Evolutionary conservation across 371 early-diverging fungal species (phyloP).

Genomic region (Apophysomyces sp.): DNA sequence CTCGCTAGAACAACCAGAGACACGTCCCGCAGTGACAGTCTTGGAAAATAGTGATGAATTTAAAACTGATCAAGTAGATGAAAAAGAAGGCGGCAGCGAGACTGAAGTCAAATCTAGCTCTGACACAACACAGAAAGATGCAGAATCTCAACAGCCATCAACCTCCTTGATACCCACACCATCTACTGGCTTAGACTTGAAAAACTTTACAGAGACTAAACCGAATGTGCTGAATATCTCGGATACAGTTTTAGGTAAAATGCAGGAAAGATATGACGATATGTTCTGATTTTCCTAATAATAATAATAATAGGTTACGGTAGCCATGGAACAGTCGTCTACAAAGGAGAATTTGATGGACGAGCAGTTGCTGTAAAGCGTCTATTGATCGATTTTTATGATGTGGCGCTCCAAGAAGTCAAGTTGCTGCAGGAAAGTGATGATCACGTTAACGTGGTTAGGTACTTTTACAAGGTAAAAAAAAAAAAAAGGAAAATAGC

Average conservation of each 20-base stretch:
- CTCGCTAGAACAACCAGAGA: not conserved
- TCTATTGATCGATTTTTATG: constrained; percentile 90
- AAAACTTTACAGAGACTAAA: constrained; percentile 25
- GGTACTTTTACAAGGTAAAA: constrained; percentile 83
- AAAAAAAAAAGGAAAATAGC: not conserved
- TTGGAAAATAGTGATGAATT: too few relatives aligned
- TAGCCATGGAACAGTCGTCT: constrained; percentile 96
- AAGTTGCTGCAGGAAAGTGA: constrained; percentile 89
- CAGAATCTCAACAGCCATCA: not conserved
- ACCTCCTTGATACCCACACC: not conserved
- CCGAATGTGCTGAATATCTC: constrained; percentile 38
- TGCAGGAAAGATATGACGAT: not conserved
- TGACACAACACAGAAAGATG: not conserved
- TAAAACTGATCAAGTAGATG: too few relatives aligned
- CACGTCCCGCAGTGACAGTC: too few relatives aligned
- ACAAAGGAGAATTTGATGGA: constrained; percentile 88
- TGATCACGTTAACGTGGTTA: constrained; percentile 93
- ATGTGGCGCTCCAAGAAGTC: constrained; percentile 93
- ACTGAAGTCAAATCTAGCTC: too few relatives aligned
- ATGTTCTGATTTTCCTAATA: not conserved
- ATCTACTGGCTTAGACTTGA: constrained; percentile 26
- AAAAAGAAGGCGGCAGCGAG: too few relatives aligned
- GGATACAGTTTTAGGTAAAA: constrained; percentile 41
- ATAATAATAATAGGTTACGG: constrained; percentile 75
- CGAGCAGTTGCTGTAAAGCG: constrained; percentile 94